phyloP scores from a whole-genome alignment of 2,329 filamentous ascomycete genomes.

The Mariannaea sp. region DNA sequence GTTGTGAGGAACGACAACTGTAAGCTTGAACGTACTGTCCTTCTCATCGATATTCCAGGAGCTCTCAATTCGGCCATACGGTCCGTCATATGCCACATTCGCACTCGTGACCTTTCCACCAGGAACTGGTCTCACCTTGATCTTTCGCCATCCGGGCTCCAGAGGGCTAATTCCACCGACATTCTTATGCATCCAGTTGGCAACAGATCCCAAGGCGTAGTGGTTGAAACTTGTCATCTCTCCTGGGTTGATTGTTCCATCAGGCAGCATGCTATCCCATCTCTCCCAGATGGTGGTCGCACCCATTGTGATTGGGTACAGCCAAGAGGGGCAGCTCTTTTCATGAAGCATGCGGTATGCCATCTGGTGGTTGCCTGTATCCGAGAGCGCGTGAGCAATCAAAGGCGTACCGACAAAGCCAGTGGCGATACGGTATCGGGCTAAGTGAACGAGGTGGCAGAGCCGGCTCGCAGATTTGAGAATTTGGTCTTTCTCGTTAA shows the following conservation, averaged over 20 bases:
- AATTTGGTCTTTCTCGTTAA: constrained; percentile 27
- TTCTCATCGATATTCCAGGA: no score
- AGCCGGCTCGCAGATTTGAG: constrained; percentile 33
- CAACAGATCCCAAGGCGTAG: constrained; percentile 55
- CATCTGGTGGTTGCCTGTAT: constrained; percentile 35
- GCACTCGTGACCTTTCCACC: constrained; percentile 33
- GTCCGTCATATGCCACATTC: not conserved
- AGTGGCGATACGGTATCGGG: constrained; percentile 46
- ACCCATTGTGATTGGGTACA: constrained; percentile 52
- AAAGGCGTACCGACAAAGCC: constrained; percentile 41
- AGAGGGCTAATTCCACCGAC: constrained; percentile 48
- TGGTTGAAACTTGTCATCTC: constrained; percentile 58
- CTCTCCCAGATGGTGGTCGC: constrained; percentile 58
- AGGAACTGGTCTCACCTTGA: constrained; percentile 43
- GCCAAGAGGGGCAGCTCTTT: constrained; percentile 51
- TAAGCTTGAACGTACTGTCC: no score
- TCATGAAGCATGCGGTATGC: constrained; percentile 55
- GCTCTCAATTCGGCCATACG: no score
- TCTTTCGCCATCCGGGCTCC: constrained; percentile 48
- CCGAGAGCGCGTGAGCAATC: constrained; percentile 1
- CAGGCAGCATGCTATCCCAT: constrained; percentile 53
- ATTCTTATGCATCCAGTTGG: constrained; percentile 51
- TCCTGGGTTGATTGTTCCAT: constrained; percentile 51
- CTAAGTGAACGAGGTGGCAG: constrained; percentile 40
- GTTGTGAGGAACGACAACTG: no score